Conservation (phyloP, 1,284 basidiomycete genomes). For the Moesziomyces sp. region DNA sequence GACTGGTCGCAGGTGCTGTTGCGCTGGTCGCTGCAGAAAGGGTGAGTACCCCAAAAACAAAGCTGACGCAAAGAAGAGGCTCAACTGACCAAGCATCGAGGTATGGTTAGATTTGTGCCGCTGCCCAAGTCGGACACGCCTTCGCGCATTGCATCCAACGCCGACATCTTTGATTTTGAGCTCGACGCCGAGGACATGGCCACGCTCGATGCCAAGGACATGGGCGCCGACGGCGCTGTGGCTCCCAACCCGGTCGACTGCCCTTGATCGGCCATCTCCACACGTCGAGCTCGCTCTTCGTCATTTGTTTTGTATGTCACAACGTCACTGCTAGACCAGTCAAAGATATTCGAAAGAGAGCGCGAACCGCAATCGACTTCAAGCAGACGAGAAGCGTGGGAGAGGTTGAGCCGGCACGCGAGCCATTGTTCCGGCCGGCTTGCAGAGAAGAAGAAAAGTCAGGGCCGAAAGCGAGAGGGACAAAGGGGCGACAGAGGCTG, state of each 20-base stretch:
- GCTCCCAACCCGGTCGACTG: conserved; percentile 41
- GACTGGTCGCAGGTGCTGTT: conserved; percentile 46
- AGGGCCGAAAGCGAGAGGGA: too few species aligned
- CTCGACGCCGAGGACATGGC: conserved; percentile 43
- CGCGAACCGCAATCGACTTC: too few species aligned
- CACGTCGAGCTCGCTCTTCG: too few species aligned
- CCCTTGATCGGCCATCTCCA: conserved; percentile 2
- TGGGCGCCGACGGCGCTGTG: conserved; percentile 37
- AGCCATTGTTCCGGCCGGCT: too few species aligned
- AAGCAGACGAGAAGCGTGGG: too few species aligned
- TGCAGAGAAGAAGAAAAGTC: too few species aligned
- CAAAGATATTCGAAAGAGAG: not conserved
- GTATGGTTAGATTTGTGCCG: conserved; percentile 17
- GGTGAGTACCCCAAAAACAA: not conserved
- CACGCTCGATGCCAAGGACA: conserved; percentile 36
- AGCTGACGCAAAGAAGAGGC: not conserved
- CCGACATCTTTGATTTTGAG: conserved; percentile 44
- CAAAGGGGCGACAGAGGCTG: too few species aligned
- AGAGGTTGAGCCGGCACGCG: too few species aligned
- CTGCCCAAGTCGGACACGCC: conserved; percentile 54
- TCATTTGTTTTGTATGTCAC: too few species aligned
- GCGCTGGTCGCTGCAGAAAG: conserved; percentile 45
- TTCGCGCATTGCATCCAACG: conserved; percentile 45
- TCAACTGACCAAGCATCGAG: not conserved
- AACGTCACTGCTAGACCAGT: not conserved